Conservation (phyloP, 1,284 basidiomycete genomes). For the Puccinia coronata region DNA sequence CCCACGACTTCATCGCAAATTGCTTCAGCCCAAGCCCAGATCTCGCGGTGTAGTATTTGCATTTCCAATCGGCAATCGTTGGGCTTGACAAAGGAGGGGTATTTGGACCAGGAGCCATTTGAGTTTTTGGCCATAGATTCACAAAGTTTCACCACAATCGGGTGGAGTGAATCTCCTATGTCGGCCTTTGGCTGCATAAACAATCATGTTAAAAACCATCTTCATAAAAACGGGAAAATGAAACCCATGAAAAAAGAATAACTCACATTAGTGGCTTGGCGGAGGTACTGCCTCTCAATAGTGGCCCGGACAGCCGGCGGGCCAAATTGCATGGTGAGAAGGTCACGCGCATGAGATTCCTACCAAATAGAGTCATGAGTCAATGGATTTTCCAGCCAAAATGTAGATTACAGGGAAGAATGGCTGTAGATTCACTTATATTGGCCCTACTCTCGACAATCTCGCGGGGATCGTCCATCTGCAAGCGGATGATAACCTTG, state of each 20-base stretch:
- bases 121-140: neutral
- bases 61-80: neutral
- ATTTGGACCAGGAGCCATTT: neutral
- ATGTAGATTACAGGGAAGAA: neutral
- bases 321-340: neutral
- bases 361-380: neutral
- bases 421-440: neutral
- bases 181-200: neutral
- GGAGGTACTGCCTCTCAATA: neutral
- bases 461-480: neutral
- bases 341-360: neutral
- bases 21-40: neutral
- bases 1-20: neutral
- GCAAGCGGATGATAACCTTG: neutral
- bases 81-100: neutral
- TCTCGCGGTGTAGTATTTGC: neutral
- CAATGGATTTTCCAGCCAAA: neutral
- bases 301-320: too few species aligned
- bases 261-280: neutral
- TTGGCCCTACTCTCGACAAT: neutral
- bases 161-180: neutral
- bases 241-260: neutral
- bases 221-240: neutral
- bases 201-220: too few species aligned
- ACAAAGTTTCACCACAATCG: neutral